Percentiles rank a stretch among this genome's conserved stretches.
These are phyloP conservation scores for Pouteria campechiana DNA, from an alignment of 179 eudicot species.

Conservation along the genomic window DNA sequence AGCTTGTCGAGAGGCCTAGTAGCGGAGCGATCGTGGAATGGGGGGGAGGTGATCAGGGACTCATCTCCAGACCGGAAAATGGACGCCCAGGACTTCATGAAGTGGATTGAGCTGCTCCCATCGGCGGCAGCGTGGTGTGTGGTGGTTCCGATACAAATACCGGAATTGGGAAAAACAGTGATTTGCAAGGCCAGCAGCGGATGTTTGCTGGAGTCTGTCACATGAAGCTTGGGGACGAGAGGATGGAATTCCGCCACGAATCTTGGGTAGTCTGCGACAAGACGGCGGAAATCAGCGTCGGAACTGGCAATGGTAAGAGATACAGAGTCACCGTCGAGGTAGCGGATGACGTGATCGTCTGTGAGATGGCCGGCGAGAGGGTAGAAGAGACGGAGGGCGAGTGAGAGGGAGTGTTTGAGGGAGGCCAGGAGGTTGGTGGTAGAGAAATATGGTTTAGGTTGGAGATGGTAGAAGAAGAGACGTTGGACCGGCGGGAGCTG, in stretches of 20 bases:
- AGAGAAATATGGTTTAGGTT: background rate
- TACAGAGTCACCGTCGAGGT: slow-evolving; percentile 1
- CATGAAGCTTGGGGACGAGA: background rate
- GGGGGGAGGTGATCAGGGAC: too few relatives aligned
- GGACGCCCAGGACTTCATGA: slow-evolving; percentile 14
- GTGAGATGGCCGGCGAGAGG: background rate
- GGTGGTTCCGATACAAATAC: slow-evolving; percentile 11
- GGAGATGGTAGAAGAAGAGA: slow-evolving; percentile 1
- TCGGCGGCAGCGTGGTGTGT: slow-evolving; percentile 13
- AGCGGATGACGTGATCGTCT: background rate
- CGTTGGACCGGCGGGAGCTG: background rate
- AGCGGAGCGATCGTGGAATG: too few relatives aligned
- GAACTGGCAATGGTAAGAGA: slow-evolving; percentile 3
- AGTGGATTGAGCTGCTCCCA: slow-evolving; percentile 9
- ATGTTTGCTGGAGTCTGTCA: too few relatives aligned
- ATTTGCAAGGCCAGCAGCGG: slow-evolving; percentile 8
- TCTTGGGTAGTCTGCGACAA: background rate
- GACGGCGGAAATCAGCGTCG: background rate
- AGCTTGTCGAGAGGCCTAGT: too few relatives aligned
- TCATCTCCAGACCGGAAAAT: background rate
- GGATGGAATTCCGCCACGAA: background rate
- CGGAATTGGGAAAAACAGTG: slow-evolving; percentile 13
- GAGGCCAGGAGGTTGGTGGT: background rate
- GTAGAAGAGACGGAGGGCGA: slow-evolving; percentile 11
- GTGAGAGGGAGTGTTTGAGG: background rate